Base-by-base conservation (phyloP, 2,329 filamentous ascomycete species). In the Aspergillus jensenii region DNA sequence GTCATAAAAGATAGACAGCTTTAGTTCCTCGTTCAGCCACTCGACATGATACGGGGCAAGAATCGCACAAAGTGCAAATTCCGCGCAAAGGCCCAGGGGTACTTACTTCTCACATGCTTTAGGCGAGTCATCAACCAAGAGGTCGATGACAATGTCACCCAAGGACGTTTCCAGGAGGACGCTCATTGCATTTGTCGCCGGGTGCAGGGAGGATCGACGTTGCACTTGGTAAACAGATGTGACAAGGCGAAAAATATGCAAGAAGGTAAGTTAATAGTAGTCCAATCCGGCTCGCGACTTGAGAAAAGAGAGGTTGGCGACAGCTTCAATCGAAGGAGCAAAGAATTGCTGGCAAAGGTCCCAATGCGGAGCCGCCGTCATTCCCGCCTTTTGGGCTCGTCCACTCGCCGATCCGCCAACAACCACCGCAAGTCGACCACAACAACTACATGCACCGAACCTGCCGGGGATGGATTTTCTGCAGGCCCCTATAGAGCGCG, bases 101-200 rank as follows among this genome's bases (percentile, higher is more conserved):
- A 82, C 90, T 82, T 81, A 96, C 91, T 98, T 99, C 79, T 97
- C 90, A 81, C 93, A 98, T 67, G 92, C 87, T 75, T 88, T 93
- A 1, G 93, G 95, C 41, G 91, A 90, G 71, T 93, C 90, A 66
- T 96, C 90, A 52, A 95, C 87, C 60, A 96, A 81, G 23, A 99
- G 83, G 74, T 99, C 93, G 68, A 98, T 92, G 64, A 96, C 93
- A 70, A 99, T 90, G 75, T 99, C 95, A 70, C 93, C 93, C 2
- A 88, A 85, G 58, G 90, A 96, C 35, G 95, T 97, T 78, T 99
- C 93, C 51, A 99, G 82, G 31, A 98, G 84, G 55, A 96, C 93
- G 62, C 91, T 96, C 93, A 98, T 98, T 52, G 55, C 65, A 63
- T 62, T 50, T 56, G 52, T 52, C 41, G 44, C 59, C 54, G 49